Conservation (phyloP, 305 asterid genomes). For the Andrographis paniculata region DNA sequence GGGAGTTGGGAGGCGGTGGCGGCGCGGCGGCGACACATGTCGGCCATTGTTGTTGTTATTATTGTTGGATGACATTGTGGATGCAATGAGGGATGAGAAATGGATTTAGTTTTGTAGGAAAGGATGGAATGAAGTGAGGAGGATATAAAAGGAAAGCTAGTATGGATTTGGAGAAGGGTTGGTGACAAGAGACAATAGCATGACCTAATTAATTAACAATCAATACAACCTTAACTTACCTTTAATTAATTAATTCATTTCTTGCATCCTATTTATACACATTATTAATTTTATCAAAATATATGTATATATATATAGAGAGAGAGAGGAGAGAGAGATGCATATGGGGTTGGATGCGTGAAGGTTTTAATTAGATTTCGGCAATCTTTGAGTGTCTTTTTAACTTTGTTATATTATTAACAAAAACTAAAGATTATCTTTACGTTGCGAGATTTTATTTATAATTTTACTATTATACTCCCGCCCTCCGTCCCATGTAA, state of each 20-base stretch:
- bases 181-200: not conserved
- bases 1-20: slow-evolving; percentile 29
- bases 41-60: slow-evolving; percentile 14
- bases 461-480: too few species aligned
- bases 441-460: too few species aligned
- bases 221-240: too few species aligned
- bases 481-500: too few species aligned
- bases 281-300: too few species aligned
- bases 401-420: too few species aligned
- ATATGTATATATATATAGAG: too few species aligned
- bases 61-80: slow-evolving; percentile 27
- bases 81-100: not conserved
- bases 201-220: not conserved
- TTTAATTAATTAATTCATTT: too few species aligned
- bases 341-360: not conserved
- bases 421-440: too few species aligned
- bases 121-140: not conserved
- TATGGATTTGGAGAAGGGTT: not conserved
- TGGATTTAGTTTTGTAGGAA: not conserved
- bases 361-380: not conserved
- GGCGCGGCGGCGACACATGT: not conserved
- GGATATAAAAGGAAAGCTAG: not conserved
- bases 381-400: not conserved
- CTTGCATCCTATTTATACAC: too few species aligned
- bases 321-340: too few species aligned